phyloP scores from a whole-genome alignment of 805 yeast genomes.

The Komagataella phaffii region DNA sequence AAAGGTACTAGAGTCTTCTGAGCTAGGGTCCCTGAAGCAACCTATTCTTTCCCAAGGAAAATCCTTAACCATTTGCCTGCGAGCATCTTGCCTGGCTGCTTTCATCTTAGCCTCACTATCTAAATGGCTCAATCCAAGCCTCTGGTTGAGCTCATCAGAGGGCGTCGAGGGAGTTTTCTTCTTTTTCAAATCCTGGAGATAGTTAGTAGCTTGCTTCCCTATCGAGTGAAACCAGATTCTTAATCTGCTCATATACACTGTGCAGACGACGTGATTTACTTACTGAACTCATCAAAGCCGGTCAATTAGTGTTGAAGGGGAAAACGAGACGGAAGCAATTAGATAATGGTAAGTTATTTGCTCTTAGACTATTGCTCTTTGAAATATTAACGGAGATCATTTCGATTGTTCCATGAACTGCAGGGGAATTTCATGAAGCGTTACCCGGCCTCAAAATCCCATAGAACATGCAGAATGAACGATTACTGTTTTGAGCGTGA shows the following conservation, averaged over 20 bases:
- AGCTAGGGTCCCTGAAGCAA: conserved; percentile 14
- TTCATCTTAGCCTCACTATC: neutral
- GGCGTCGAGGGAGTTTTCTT: neutral
- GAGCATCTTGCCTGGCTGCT: neutral
- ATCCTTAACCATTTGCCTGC: conserved; percentile 3
- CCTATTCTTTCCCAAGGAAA: conserved; percentile 23
- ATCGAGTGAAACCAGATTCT: too few species aligned
- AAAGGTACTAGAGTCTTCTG: conserved; percentile 6
- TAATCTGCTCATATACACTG: neutral
- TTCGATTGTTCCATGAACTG: neutral
- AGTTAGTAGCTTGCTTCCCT: neutral
- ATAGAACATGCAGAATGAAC: neutral
- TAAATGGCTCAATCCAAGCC: neutral
- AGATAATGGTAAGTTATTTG: neutral
- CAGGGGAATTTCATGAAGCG: neutral
- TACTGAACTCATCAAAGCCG: neutral
- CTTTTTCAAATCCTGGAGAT: neutral
- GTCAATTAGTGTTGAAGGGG: neutral
- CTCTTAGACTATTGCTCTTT: neutral
- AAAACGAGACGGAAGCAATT: neutral
- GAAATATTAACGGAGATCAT: neutral
- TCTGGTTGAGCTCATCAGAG: neutral
- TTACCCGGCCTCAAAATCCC: neutral
- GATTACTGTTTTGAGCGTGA: too few species aligned
- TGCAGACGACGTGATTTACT: neutral